Evolutionary conservation across 1,139 yeast species (phyloP), one percentile per base, ranked within the genome.

Genomic region (Dujonia santamariae): DNA sequence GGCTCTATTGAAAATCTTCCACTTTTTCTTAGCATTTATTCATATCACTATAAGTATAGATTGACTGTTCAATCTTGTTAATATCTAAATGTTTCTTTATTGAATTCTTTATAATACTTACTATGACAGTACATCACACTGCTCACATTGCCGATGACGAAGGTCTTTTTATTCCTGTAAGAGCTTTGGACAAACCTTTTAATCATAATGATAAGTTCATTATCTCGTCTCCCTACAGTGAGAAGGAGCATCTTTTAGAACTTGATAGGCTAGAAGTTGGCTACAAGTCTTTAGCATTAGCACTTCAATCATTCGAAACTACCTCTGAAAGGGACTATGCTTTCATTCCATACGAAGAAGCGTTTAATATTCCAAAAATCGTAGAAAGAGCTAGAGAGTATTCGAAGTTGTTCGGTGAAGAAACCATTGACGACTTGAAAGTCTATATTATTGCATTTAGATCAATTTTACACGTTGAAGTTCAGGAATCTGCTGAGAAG

Each of bases 361-460:
- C 56, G 2, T 60, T 60, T 46, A 56, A 59, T 34, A 42, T 59
- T n/a, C 37, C 32, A 4, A 33, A 42, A 16, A 43, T 59, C 2
- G 37, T 56, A 6, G 35, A 33, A 4, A 38, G 47, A 9, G 48
- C 51, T 6, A 32, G 40, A n/a, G 34, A 38, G 8, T 48, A 49
- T 31, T 46, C 53, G n/a, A 12, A 30, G 8, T 34, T 32, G 13
- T 36, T 50, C 18, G 32, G 32, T 7, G 31, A 30, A 1, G 26
- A 39, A 7, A 38, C 37, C 7, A 43, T 55, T 20, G 44, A 46
- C 4, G 45, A 46, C 5, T 48, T 52, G 8, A 34, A 42, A 4
- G 44, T 53, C 4, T 60, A 56, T 37, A 45, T 60, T 7, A 57
- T 60, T 26, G 65, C 58, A 19, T 60, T 60, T 32, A 36, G 65